Percentiles rank a stretch among this genome's conserved stretches.
Conservation (phyloP, 2,329 filamentous ascomycete genomes). For the Hypoxylon sp. region DNA sequence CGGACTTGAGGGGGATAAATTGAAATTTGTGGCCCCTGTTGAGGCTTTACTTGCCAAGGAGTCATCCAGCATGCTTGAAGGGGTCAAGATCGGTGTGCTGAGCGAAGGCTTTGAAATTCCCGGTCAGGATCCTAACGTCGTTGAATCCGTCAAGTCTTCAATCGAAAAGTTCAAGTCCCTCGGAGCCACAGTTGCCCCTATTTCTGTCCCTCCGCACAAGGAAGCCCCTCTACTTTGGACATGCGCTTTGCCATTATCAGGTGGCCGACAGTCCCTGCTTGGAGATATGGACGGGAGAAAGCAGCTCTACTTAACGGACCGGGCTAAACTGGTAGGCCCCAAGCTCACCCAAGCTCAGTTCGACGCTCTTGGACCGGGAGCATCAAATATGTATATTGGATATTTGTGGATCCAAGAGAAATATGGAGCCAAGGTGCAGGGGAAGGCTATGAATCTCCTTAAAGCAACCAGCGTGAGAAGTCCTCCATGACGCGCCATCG, state of each 20-base stretch:
- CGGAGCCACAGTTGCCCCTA: slow-evolving; percentile 48
- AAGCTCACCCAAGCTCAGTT: slow-evolving; percentile 50
- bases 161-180: slow-evolving; percentile 48
- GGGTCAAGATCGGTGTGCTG: slow-evolving; percentile 53
- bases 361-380: slow-evolving; percentile 49
- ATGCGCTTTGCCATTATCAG: slow-evolving; percentile 43
- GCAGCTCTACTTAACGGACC: slow-evolving; percentile 48
- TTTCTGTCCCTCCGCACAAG: slow-evolving; percentile 53
- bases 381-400: slow-evolving; percentile 46
- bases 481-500: background rate
- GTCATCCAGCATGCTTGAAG: slow-evolving; percentile 44
- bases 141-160: slow-evolving; percentile 47
- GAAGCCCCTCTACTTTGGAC: slow-evolving; percentile 45
- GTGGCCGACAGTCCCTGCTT: slow-evolving; percentile 42
- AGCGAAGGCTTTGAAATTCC: slow-evolving; percentile 51
- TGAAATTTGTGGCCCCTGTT: slow-evolving; percentile 41
- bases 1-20: slow-evolving; percentile 41
- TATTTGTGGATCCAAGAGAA: slow-evolving; percentile 49
- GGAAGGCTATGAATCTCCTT: slow-evolving; percentile 48
- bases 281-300: slow-evolving; percentile 46
- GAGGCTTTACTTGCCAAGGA: slow-evolving; percentile 37
- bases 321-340: slow-evolving; percentile 43
- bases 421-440: slow-evolving; percentile 47
- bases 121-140: slow-evolving; percentile 47
- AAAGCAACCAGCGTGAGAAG: slow-evolving; percentile 44